These are phyloP conservation scores for Tetrapisispora iriomotensis DNA, from an alignment of 805 yeast species.

Conservation along the genomic window DNA sequence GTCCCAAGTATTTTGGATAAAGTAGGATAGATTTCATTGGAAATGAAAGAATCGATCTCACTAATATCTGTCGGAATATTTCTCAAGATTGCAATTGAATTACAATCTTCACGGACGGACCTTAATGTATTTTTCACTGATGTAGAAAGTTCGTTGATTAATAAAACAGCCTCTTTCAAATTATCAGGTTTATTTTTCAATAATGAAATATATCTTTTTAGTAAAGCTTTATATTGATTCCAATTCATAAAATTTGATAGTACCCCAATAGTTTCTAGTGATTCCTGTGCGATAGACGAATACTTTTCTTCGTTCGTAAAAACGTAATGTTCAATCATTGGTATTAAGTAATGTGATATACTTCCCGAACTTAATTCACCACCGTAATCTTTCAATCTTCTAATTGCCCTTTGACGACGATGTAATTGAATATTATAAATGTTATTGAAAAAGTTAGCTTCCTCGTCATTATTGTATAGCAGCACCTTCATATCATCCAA, in stretches of 20 bases:
- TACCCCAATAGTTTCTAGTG: slow-evolving; percentile 50
- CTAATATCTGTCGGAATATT: slow-evolving; percentile 28
- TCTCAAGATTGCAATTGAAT: slow-evolving; percentile 12
- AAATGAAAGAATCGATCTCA: slow-evolving; percentile 37
- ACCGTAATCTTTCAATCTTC: slow-evolving; percentile 46
- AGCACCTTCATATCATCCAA: slow-evolving; percentile 59
- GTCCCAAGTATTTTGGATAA: slow-evolving; percentile 48
- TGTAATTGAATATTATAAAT: slow-evolving; percentile 76
- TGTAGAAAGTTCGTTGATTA: slow-evolving; percentile 48
- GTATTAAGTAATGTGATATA: slow-evolving; percentile 72
- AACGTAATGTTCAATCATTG: slow-evolving; percentile 76
- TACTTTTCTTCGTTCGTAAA: slow-evolving; percentile 47
- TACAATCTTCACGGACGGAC: slow-evolving; percentile 11
- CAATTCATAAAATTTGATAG: slow-evolving; percentile 54
- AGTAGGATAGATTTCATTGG: slow-evolving; percentile 50
- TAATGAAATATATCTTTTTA: slow-evolving; percentile 54
- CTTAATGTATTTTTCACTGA: slow-evolving; percentile 36
- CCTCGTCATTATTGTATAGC: slow-evolving; percentile 61
- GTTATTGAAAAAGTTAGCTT: slow-evolving; percentile 69
- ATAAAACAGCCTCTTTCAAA: slow-evolving; percentile 46
- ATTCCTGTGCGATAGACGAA: slow-evolving; percentile 54
- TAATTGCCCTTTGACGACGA: slow-evolving; percentile 77
- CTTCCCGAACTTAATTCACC: slow-evolving; percentile 40
- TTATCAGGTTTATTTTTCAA: slow-evolving; percentile 38
- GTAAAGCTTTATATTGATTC: slow-evolving; percentile 70